A percentile compares a stretch with the other conserved stretches of the same genome.
Conservation (phyloP, 2,329 filamentous ascomycete genomes). For the Arachnomyces sp. region DNA sequence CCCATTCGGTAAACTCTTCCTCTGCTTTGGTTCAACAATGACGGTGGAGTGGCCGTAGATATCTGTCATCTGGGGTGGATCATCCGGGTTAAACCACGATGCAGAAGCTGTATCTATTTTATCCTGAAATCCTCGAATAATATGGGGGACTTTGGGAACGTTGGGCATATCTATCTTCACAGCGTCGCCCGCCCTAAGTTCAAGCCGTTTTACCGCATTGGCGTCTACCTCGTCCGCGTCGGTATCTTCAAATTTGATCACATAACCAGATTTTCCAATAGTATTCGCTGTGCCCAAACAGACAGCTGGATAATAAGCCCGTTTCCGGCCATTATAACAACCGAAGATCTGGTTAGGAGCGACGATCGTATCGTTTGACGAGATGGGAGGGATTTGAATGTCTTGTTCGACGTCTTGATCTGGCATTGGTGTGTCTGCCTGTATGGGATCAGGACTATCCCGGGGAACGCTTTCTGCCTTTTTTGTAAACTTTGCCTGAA, state of each 20-base stretch:
- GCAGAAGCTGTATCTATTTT: slow-evolving; percentile 16
- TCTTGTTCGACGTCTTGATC: not conserved
- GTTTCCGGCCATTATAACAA: slow-evolving; percentile 48
- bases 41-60: slow-evolving; percentile 37
- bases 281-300: slow-evolving; percentile 42
- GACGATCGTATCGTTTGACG: slow-evolving; percentile 12
- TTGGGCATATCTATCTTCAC: slow-evolving; percentile 40
- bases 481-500: slow-evolving; percentile 11
- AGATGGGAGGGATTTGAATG: no score
- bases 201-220: slow-evolving; percentile 36
- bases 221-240: slow-evolving; percentile 33
- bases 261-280: slow-evolving; percentile 34
- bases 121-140: slow-evolving; percentile 35
- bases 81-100: slow-evolving; percentile 20
- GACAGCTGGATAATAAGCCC: slow-evolving; percentile 54
- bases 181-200: slow-evolving; percentile 37
- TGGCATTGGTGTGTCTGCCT: slow-evolving; percentile 10
- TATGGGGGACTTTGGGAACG: slow-evolving; percentile 36
- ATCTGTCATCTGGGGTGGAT: slow-evolving; percentile 30
- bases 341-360: slow-evolving; percentile 51
- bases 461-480: not conserved
- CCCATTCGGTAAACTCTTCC: slow-evolving; percentile 31
- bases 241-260: slow-evolving; percentile 39
- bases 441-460: slow-evolving; percentile 5
- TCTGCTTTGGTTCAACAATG: slow-evolving; percentile 34